Percentiles rank a stretch among this genome's conserved stretches.
Evolutionary conservation across 2,329 filamentous ascomycete genomes (phyloP).

Genomic region (Hysterium pulicare): DNA sequence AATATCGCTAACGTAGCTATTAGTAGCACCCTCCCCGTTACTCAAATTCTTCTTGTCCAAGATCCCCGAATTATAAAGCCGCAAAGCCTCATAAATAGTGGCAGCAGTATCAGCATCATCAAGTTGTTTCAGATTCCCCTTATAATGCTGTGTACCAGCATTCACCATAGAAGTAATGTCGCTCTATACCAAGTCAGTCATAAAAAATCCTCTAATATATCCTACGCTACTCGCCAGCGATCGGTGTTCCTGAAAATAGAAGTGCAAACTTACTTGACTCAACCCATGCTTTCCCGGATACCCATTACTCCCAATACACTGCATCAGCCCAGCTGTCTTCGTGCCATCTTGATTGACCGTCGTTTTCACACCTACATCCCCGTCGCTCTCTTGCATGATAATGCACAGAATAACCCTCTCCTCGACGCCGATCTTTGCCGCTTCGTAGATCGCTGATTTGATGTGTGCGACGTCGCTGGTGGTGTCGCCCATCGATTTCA

Average conservation of each 20-base stretch:
- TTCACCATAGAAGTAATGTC: slow-evolving; percentile 9
- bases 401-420: slow-evolving; percentile 14
- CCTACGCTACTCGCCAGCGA: too few relatives aligned
- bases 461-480: slow-evolving; percentile 8
- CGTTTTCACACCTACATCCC: slow-evolving; percentile 12
- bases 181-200: slow-evolving; percentile 3
- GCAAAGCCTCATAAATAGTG: slow-evolving; percentile 12
- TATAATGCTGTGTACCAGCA: slow-evolving; percentile 11
- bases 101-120: slow-evolving; percentile 5
- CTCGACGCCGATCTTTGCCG: slow-evolving; percentile 10
- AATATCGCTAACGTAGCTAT: background rate
- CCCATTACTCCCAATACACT: slow-evolving; percentile 10
- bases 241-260: too few relatives aligned
- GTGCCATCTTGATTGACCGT: slow-evolving; percentile 7
- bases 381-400: slow-evolving; percentile 16
- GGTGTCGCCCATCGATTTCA: slow-evolving; percentile 7
- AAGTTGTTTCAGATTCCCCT: slow-evolving; percentile 8
- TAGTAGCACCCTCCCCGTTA: slow-evolving; percentile 10
- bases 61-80: slow-evolving; percentile 13
- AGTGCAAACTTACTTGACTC: slow-evolving; percentile 7
- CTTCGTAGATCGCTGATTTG: slow-evolving; percentile 8
- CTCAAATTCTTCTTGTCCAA: slow-evolving; percentile 10
- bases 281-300: slow-evolving; percentile 9
- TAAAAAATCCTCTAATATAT: background rate
- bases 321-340: slow-evolving; percentile 11